phyloP scores from a whole-genome alignment of 352 stramenopile species.

The Salisapilia sapeloensis region DNA sequence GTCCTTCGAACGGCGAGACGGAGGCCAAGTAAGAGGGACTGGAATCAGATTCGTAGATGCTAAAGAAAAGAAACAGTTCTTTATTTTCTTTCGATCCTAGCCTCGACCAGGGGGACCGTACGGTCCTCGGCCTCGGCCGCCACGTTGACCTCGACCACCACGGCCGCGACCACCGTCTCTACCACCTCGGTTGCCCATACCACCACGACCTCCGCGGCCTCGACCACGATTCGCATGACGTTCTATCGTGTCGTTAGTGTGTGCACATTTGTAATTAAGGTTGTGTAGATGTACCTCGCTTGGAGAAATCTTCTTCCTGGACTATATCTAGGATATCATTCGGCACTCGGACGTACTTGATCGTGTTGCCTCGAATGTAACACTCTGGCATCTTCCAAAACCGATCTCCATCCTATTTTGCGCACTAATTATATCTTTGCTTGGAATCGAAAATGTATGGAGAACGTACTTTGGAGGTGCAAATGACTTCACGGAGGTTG shows the following conservation, averaged over 20 bases:
- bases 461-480: conserved; percentile 82
- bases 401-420: conserved; percentile 82
- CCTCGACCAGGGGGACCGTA: conserved; percentile 8
- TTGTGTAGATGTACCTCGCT: conserved; percentile 21
- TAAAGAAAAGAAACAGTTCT: conserved; percentile 1
- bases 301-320: conserved; percentile 84
- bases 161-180: conserved; percentile 17
- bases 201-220: conserved; percentile 41
- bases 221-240: conserved; percentile 53
- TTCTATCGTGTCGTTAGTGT: conserved; percentile 13
- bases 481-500: conserved; percentile 97
- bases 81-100: conserved; percentile 3
- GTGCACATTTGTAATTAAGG: neutral
- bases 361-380: conserved; percentile 96
- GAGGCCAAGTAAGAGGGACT: conserved; percentile 47
- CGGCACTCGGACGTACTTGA: conserved; percentile 98
- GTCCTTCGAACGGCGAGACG: conserved; percentile 13
- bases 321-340: conserved; percentile 95
- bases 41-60: too few species aligned
- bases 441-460: neutral
- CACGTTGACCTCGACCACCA: conserved; percentile 19
- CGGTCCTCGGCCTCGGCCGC: conserved; percentile 10
- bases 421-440: neutral
- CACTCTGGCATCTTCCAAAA: conserved; percentile 98
- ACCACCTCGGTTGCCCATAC: conserved; percentile 16